These are phyloP conservation scores for Phytopythium oedochilum DNA, from an alignment of 352 stramenopile genomes.

Conservation along the genomic window DNA sequence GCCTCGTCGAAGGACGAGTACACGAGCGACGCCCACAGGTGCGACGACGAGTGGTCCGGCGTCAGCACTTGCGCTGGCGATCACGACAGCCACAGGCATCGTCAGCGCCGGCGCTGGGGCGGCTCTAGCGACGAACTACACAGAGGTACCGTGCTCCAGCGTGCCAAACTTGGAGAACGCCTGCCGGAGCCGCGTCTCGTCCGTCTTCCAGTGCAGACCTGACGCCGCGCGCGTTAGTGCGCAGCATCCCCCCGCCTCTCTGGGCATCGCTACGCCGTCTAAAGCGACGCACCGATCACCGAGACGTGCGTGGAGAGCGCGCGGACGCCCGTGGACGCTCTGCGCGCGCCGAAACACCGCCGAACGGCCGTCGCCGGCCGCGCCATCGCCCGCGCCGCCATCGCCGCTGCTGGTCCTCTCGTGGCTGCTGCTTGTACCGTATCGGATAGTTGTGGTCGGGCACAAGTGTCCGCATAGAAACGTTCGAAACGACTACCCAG, in stretches of 20 bases:
- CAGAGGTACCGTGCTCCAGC: conserved; percentile 53
- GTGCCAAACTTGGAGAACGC: conserved; percentile 49
- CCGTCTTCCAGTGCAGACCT: conserved; percentile 84
- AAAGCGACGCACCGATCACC: conserved; percentile 35
- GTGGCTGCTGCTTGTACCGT: too few relatives aligned
- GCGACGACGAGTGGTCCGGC: conserved; percentile 50
- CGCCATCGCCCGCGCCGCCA: conserved; percentile 8
- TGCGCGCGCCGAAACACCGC: not conserved
- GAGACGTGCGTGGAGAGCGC: conserved; percentile 47
- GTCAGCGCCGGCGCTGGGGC: not conserved
- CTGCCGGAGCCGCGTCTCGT: conserved; percentile 59
- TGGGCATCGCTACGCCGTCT: not conserved
- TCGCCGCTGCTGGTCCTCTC: not conserved
- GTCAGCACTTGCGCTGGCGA: conserved; percentile 35
- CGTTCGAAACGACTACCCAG: not conserved
- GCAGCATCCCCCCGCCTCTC: not conserved
- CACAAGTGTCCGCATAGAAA: not conserved
- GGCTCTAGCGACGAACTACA: too few relatives aligned
- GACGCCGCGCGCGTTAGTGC: too few relatives aligned
- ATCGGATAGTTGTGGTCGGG: too few relatives aligned
- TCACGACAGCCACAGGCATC: not conserved
- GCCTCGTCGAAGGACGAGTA: conserved; percentile 72
- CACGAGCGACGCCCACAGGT: conserved; percentile 58
- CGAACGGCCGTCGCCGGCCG: conserved; percentile 9
- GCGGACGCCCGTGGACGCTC: not conserved